These are phyloP conservation scores for Ophiostoma sp. DNA, from an alignment of 2,329 filamentous ascomycete genomes.

Conservation along the genomic window DNA sequence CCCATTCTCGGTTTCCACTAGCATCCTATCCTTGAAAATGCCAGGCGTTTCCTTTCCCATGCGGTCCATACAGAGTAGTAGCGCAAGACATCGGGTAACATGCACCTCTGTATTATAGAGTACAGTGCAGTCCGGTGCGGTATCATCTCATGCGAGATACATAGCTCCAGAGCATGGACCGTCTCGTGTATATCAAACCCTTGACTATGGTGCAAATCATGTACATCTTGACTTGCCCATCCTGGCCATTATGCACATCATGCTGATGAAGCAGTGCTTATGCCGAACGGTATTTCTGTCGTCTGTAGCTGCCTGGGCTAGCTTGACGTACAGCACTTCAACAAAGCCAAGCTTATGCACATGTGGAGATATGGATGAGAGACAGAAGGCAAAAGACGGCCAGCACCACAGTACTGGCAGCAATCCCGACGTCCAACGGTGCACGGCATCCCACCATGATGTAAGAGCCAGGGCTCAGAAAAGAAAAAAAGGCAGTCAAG, in stretches of 20 bases:
- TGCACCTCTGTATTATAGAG: not conserved
- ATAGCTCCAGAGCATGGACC: not conserved
- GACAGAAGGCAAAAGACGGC: not conserved
- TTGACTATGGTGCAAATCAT: not conserved
- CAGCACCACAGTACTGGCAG: not conserved
- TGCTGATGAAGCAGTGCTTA: not conserved
- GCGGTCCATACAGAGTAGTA: not conserved
- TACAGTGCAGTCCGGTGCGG: not conserved
- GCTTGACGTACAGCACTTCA: not conserved
- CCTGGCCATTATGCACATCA: not conserved
- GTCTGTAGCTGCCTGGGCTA: not conserved
- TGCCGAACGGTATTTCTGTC: not conserved
- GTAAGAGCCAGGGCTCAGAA: not conserved
- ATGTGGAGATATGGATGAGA: not conserved
- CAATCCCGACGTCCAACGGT: not conserved
- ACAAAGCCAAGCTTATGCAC: not conserved
- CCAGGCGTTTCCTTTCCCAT: not conserved
- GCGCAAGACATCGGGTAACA: not conserved
- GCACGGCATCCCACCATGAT: not conserved
- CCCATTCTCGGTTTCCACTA: conserved; percentile 2
- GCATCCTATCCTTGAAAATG: not conserved
- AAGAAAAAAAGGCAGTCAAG: not conserved
- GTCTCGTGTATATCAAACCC: not conserved
- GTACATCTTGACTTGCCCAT: not conserved
- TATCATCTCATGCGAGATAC: not conserved